phyloP scores from a whole-genome alignment of 2,329 filamentous ascomycete genomes.

The Aspergillus sp. region DNA sequence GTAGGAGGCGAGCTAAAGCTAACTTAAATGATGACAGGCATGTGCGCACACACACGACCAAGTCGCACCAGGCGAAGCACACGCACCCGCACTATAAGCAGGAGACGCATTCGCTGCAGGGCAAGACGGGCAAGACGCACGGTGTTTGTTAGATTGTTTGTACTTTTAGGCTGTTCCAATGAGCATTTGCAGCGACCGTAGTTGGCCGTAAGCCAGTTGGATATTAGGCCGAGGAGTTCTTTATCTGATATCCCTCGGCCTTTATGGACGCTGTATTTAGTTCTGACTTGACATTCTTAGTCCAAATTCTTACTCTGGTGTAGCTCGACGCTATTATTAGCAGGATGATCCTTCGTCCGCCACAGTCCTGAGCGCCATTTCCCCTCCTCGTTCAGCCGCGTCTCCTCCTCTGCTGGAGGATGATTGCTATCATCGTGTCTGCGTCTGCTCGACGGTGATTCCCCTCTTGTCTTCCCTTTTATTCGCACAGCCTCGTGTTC shows the following conservation, averaged over 20 bases:
- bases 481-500: constrained; percentile 11
- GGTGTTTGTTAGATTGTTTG: constrained; percentile 75
- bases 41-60: constrained; percentile 57
- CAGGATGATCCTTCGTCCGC: neutral
- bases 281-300: neutral
- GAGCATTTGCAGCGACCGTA: neutral
- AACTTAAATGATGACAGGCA: constrained; percentile 32
- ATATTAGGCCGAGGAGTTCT: neutral
- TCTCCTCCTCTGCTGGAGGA: neutral
- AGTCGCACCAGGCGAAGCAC: constrained; percentile 55
- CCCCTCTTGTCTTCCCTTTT: neutral
- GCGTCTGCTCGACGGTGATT: neutral
- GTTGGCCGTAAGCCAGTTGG: neutral
- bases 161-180: constrained; percentile 50
- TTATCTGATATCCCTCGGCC: neutral
- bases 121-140: constrained; percentile 88
- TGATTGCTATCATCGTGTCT: neutral
- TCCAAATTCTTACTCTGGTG: neutral
- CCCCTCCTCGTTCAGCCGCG: neutral
- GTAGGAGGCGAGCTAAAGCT: neutral
- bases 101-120: constrained; percentile 84
- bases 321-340: constrained; percentile 5
- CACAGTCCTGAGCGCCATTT: neutral
- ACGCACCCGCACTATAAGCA: constrained; percentile 58
- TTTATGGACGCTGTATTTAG: too few species aligned